Base-by-base conservation (phyloP, 2,329 filamentous ascomycete species). In the Cadophora sp. region DNA sequence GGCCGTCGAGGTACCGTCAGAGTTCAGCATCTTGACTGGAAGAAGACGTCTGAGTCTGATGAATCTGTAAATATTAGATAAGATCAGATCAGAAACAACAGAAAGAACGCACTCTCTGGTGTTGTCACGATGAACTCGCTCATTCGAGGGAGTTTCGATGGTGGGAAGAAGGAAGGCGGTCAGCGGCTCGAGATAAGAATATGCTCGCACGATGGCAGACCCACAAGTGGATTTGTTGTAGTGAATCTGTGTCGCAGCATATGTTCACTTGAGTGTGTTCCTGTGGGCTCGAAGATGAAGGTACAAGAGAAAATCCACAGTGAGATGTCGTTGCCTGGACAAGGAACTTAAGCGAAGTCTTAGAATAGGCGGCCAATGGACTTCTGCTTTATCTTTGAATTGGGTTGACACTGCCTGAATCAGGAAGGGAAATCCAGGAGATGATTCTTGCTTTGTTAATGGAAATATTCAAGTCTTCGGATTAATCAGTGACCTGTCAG, bases 1-100 rank as follows among this genome's bases (percentile, higher is more conserved):
- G n/a, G 73, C 70, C 5, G 56, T 63, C 7, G 60, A 58, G 0
- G 29, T 37, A 22, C 55, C 55, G n/a, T 58, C 31, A 5, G 19
- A 2, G n/a, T 24, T 37, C n/a, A 58, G n/a, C 55, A 58, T 58
- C 55, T 58, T 58, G n/a, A 22, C 16, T 11, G 43, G 6, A 34
- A 37, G 31, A 9, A 24, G 9, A 14, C 22, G 4, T 37, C 6
- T 37, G 9, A 12, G 55, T 12, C 2, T 58, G 29, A 37, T 58
- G 31, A 14, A 12, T 3, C 55, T 58, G 29, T 22, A 16, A 14
- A 1, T 58, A n/a, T 37, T 58, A 37, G 55, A n/a, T 37, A 37
- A 37, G 55, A 14, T 4, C 9, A 24, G 55, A 37, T 22, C 5
- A 24, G 24, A 24, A 12, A 24, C n/a, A 37, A 22, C 3, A 12